Base-by-base conservation (phyloP, 495 filamentous ascomycete species). In the Xylaria venustula region DNA sequence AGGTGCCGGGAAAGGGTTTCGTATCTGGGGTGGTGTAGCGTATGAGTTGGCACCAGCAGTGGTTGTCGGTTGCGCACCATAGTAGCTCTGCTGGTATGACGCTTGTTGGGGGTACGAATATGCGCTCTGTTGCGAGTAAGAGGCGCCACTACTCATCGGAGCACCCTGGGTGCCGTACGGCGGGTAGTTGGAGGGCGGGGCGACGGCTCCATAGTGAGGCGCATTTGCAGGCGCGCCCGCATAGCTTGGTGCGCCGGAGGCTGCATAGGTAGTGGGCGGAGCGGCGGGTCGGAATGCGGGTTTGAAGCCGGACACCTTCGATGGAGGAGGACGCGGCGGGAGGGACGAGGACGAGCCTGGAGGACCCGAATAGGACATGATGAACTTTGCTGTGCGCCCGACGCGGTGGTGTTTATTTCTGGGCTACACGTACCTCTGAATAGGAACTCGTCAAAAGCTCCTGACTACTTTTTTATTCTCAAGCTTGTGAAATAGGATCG, bases 351-450 rank as follows among this genome's bases (percentile, higher is more conserved):
- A 85, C 69, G 89, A 83, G 88, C 91, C 91, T 89, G 92, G 90
- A 87, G 90, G 90, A 68, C 90, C 90, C 70, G 90, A 89, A 83
- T 92, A 92, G 75, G 92, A 88, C 92, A 96, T 95, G 88, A 89
- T 92, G 89, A 92, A 92, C 78, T 85, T 82, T 81, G 80, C 77
- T 81, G 74, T 64, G 70, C 49, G 62, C 68, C 60, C 68, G 66
- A 68, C 60, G 64, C 55, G 51, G 63, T 56, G 51, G 51, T 63
- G 44, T 65, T 65, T 65, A 64, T 68, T 60, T 67, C 59, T 66
- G 67, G 62, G 61, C 68, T 63, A 65, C 65, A 81, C 79, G 78
- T 81, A 81, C 79, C 79, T 80, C 52, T 60, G 46, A 28, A 47
- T 58, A 14, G 26, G 45, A 61, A 26, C 17, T 30, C 41, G 4